Evolutionary conservation across 192 early-diverging fungal species (phyloP).

Genomic region (Podila verticillata): DNA sequence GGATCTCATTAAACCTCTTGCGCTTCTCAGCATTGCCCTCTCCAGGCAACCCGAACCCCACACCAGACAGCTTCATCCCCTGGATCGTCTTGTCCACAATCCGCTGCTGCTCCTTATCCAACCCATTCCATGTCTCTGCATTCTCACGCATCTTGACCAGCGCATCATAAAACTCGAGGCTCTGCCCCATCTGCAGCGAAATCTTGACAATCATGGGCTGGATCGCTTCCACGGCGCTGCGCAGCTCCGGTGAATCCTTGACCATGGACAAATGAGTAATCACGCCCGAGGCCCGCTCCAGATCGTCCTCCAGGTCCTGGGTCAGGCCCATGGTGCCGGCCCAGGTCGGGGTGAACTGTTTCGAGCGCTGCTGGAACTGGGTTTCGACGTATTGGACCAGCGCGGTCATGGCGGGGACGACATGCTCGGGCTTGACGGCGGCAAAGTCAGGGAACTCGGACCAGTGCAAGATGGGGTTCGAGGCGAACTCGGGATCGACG

Average conservation of each 20-base stretch:
- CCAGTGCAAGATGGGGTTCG: constrained; percentile 58
- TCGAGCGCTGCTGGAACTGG: constrained; percentile 55
- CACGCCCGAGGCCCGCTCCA: constrained; percentile 59
- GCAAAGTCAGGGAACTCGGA: constrained; percentile 62
- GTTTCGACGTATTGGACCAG: constrained; percentile 50
- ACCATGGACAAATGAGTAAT: constrained; percentile 63
- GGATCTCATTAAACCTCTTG: constrained; percentile 61
- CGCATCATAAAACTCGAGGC: constrained; percentile 61
- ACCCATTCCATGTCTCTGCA: constrained; percentile 25
- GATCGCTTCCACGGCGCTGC: constrained; percentile 58
- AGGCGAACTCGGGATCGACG: constrained; percentile 22
- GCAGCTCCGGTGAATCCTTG: constrained; percentile 60
- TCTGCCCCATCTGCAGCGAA: constrained; percentile 64
- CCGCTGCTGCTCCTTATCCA: constrained; percentile 61
- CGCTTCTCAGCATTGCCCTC: constrained; percentile 59
- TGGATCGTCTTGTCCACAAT: constrained; percentile 58
- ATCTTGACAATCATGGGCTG: constrained; percentile 62
- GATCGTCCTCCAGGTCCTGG: constrained; percentile 58
- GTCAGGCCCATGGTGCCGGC: constrained; percentile 63
- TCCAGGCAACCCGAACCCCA: constrained; percentile 44
- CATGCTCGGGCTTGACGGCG: constrained; percentile 50
- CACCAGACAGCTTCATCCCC: constrained; percentile 60
- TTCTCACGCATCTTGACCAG: constrained; percentile 52
- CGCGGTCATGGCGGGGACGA: constrained; percentile 55
- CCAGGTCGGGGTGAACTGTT: constrained; percentile 60